Evolutionary conservation across 2,329 filamentous ascomycete genomes (phyloP).

Genomic region (Aspergillus oerlinghausenensis): DNA sequence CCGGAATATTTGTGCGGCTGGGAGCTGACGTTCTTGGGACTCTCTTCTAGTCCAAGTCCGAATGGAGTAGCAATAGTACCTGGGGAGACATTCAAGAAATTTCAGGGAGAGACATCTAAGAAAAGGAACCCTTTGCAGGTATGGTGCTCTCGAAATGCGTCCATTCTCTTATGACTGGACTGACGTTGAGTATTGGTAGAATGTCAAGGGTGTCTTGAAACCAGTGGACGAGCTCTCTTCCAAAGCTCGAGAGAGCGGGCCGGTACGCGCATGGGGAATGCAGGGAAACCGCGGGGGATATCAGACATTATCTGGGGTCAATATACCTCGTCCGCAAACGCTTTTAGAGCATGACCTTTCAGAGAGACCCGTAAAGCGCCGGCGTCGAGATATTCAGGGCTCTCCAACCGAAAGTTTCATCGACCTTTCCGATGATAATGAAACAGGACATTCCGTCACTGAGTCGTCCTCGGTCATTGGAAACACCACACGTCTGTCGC

Average conservation of each 20-base stretch:
- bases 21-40: not conserved
- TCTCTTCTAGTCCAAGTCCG: slow-evolving; percentile 11
- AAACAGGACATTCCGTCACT: slow-evolving; percentile 4
- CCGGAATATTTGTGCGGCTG: not conserved
- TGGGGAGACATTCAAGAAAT: slow-evolving; percentile 17
- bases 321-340: slow-evolving; percentile 8
- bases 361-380: slow-evolving; percentile 26
- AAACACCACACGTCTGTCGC: slow-evolving; percentile 14
- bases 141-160: not conserved
- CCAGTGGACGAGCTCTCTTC: slow-evolving; percentile 23
- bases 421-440: slow-evolving; percentile 18
- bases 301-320: slow-evolving; percentile 2
- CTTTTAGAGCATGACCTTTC: slow-evolving; percentile 14
- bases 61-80: slow-evolving; percentile 25
- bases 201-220: slow-evolving; percentile 11
- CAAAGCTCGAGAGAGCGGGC: slow-evolving; percentile 27
- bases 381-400: slow-evolving; percentile 18
- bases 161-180: not conserved
- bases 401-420: slow-evolving; percentile 1
- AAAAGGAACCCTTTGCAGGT: slow-evolving; percentile 19
- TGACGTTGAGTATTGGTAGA: not conserved
- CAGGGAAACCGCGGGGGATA: slow-evolving; percentile 1
- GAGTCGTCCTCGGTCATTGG: slow-evolving; percentile 5
- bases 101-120: slow-evolving; percentile 20
- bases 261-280: slow-evolving; percentile 26